Percentiles rank a stretch among this genome's conserved stretches.
These are phyloP conservation scores for Calcarisporium arbuscula DNA, from an alignment of 2,329 filamentous ascomycete species.

Conservation along the genomic window DNA sequence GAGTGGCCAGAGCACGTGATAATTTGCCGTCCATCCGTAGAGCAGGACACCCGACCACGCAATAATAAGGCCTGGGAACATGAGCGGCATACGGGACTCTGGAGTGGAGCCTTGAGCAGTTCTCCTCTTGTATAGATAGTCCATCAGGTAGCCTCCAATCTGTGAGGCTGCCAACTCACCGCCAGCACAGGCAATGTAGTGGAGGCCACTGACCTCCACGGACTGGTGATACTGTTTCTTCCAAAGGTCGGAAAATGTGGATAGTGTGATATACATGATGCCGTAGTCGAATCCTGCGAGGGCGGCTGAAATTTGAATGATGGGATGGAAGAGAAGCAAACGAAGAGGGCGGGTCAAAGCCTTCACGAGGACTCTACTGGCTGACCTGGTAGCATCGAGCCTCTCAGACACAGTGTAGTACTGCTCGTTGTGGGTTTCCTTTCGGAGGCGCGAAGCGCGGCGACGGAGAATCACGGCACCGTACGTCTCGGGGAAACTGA, in stretches of 20 bases:
- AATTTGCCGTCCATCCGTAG: slow-evolving; percentile 38
- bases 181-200: slow-evolving; percentile 57
- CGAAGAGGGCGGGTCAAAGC: slow-evolving; percentile 49
- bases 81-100: slow-evolving; percentile 19
- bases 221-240: slow-evolving; percentile 45
- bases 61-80: slow-evolving; percentile 36
- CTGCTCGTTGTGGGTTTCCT: slow-evolving; percentile 19
- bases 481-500: slow-evolving; percentile 32
- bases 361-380: slow-evolving; percentile 16
- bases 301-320: slow-evolving; percentile 48
- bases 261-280: slow-evolving; percentile 56
- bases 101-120: too few species aligned
- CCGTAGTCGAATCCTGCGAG: slow-evolving; percentile 57
- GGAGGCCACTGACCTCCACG: slow-evolving; percentile 52
- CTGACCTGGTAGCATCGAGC: slow-evolving; percentile 22
- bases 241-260: slow-evolving; percentile 57
- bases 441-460: slow-evolving; percentile 25
- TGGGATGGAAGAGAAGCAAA: slow-evolving; percentile 52
- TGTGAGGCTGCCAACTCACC: slow-evolving; percentile 55
- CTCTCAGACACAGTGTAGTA: slow-evolving; percentile 32
- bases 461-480: slow-evolving; percentile 26
- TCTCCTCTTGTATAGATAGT: too few species aligned
- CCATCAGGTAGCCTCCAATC: slow-evolving; percentile 36
- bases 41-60: slow-evolving; percentile 28
- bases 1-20: slow-evolving; percentile 28